These are phyloP conservation scores for Cyberlindnera lachancei DNA, from an alignment of 805 yeast genomes.

Conservation along the genomic window DNA sequence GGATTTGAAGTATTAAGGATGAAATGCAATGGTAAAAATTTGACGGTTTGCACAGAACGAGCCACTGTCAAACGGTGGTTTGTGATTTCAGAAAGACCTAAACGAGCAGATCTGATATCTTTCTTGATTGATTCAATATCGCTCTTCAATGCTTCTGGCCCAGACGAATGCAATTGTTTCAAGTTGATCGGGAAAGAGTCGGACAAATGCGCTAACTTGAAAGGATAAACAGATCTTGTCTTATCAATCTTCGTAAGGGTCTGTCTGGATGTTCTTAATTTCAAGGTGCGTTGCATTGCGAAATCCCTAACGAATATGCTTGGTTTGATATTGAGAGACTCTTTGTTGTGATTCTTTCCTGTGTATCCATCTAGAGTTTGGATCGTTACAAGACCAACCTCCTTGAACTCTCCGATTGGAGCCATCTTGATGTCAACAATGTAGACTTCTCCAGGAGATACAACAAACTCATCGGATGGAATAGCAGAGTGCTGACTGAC, in stretches of 20 bases:
- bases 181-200: constrained; percentile 51
- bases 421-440: constrained; percentile 77
- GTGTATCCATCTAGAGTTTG: constrained; percentile 57
- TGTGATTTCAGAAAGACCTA: constrained; percentile 73
- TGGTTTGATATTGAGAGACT: constrained; percentile 49
- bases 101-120: constrained; percentile 54
- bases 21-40: constrained; percentile 63
- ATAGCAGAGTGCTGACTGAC: constrained; percentile 47
- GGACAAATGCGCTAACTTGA: constrained; percentile 72
- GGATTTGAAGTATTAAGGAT: constrained; percentile 58
- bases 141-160: constrained; percentile 22
- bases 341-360: constrained; percentile 52
- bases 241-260: constrained; percentile 66
- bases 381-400: constrained; percentile 61
- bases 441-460: constrained; percentile 80
- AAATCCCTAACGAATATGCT: constrained; percentile 80
- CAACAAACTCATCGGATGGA: constrained; percentile 69
- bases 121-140: constrained; percentile 37
- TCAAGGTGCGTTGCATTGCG: constrained; percentile 72
- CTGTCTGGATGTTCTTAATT: constrained; percentile 65
- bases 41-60: constrained; percentile 64
- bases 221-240: constrained; percentile 80
- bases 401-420: constrained; percentile 45
- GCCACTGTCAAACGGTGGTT: constrained; percentile 74
- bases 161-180: constrained; percentile 24